Evolutionary conservation across 176 grass and related monocot species (phyloP).

Genomic region (Microstegium vimineum): DNA sequence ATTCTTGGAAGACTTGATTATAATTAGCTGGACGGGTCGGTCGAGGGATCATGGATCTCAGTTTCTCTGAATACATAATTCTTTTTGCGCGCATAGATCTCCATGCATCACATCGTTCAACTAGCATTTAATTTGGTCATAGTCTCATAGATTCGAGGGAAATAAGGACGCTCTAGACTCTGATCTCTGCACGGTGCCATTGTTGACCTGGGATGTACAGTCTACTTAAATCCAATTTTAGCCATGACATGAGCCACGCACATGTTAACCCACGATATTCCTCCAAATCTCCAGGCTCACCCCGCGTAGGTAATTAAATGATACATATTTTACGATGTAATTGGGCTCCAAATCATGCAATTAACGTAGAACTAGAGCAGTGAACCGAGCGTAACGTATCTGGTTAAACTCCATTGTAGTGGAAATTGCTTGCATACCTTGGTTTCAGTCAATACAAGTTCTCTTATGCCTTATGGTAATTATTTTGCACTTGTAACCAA

Average conservation of each 20-base stretch:
- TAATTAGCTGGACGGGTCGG: background rate
- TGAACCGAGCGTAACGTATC: background rate
- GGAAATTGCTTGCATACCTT: background rate
- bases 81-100: background rate
- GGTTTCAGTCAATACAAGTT: background rate
- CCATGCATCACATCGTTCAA: background rate
- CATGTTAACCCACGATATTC: background rate
- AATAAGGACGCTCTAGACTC: background rate
- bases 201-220: background rate
- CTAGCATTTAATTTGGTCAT: background rate
- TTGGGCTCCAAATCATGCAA: background rate
- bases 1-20: background rate
- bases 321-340: background rate
- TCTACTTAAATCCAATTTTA: background rate
- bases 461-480: no score
- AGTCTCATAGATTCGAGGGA: background rate
- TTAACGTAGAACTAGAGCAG: background rate
- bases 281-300: background rate
- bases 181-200: background rate
- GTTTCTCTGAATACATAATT: background rate
- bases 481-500: no score
- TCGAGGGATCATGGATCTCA: background rate
- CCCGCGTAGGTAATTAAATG: background rate
- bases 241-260: background rate
- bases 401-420: background rate